Base-by-base conservation (phyloP, 2,329 filamentous ascomycete species). In the Paecilomyces niveus region DNA sequence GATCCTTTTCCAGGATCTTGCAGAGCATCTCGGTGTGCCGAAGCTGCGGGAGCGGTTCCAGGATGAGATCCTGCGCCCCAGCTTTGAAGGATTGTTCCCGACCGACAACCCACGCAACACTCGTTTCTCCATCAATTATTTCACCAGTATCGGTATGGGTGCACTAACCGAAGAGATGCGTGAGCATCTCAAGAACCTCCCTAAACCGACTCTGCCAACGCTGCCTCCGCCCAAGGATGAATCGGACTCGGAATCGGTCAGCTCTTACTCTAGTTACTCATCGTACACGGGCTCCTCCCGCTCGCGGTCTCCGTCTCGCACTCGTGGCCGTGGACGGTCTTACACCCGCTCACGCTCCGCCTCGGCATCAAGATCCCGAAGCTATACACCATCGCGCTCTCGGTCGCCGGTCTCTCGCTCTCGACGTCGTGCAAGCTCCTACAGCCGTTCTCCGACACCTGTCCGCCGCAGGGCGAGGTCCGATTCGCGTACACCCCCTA, bases 71-170 rank as follows among this genome's bases (percentile, higher is more conserved):
- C 80, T 97, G 45, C 86, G 88, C 61, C 85, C 91, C 54, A 89
- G 85, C 71, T 85, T 97, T 59, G 85, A 88, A 45, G 93, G 93
- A 31, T 79, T 99, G 51, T 97, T 99, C 81, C 94, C 94, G 0
- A 88, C 81, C 61, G 92, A 97, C 72, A 90, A 92, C 68, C 85
- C 92, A 24, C 87, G 90, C 70, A 94, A 97, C 75, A 92, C 92
- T 45, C 87, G 93, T 57, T 99, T 99, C 80, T 90, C 92, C 55
- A 96, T 99, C 86, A 99, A 99, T 77, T 99, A 97, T 81, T 97
- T 99, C 74, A 99, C 94, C 9, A 94, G 92, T 68, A 96, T 99
- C 68, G 92, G 92, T 59, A 95, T 99, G 89, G 94, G 94, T 71
- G 86, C 85, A 24, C 82, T 99, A 61, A 99, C 94, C 1, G 94